Evolutionary conservation across 2,329 filamentous ascomycete genomes (phyloP), one percentile per base, ranked within the genome.

Genomic region (Aspergillus awamori): DNA sequence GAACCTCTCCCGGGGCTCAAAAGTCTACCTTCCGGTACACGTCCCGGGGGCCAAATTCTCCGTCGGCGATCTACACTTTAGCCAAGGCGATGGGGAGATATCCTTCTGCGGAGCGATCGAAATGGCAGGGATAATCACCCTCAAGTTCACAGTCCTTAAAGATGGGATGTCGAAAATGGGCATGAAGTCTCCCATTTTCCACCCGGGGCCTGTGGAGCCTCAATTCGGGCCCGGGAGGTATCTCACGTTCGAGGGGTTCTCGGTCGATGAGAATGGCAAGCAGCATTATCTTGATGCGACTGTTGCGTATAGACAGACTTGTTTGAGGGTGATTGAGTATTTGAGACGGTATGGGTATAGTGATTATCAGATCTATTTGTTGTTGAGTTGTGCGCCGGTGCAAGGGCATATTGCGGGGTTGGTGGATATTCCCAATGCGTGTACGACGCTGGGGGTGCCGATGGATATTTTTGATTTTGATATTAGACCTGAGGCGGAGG

Each of bases 401-500:
- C 90, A 96, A 75, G 93, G 93, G 0, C 91, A 96, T 72, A 86
- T 97, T 55, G 93, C 92, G 1, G 93, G 93, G 0, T 90, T 97
- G 59, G 93, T 96, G 8, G 92, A 96, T 75, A 91, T 96, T 53
- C 93, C 93, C 0, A 96, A 97, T 73, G 91, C 90, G 0, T 97
- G 93, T 72, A 96, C 93, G 4, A 97, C 93, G 0, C 81, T 97
- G 61, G 93, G 92, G 0, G 74, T 97, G 57, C 93, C 93, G 1
- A 92, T 96, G 83, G 93, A 97, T 77, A 96, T 97, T 57, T 97
- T 97, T 70, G 91, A 95, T 72, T 96, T 97, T 76, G 93, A 97
- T 73, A 94, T 97, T 67, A 86, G 87, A 51, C 91, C 92, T 0
- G 83, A 83, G 59, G 82, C 81, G 5, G 81, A 83, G 6, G 85